A percentile compares a stretch with the other conserved stretches of the same genome.
Evolutionary conservation across 202 grass and related monocot species (phyloP).

Genomic region (Schoenoplectus triqueter): DNA sequence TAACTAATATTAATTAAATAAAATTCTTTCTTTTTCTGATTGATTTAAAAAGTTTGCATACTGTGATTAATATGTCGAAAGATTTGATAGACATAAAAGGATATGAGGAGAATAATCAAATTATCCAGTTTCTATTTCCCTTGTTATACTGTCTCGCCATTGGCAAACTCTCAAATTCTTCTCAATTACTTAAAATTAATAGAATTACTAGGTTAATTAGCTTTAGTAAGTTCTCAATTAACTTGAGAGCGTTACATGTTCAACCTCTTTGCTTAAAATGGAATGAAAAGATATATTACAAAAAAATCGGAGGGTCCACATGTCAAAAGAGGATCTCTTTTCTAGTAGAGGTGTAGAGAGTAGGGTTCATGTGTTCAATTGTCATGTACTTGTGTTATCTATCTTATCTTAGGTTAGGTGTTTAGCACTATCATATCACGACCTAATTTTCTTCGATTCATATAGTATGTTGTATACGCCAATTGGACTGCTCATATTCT

Average conservation of each 20-base stretch:
- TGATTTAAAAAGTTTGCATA: too few species aligned
- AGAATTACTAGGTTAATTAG: too few species aligned
- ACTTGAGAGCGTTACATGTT: not conserved
- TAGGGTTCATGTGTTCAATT: not conserved
- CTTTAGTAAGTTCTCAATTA: constrained; percentile 6
- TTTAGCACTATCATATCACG: not conserved
- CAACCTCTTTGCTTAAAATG: constrained; percentile 14
- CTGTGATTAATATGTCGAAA: too few species aligned
- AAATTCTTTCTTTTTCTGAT: too few species aligned
- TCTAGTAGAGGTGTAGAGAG: not conserved
- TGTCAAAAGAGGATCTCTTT: not conserved
- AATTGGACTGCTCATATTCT: too few species aligned
- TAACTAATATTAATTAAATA: too few species aligned
- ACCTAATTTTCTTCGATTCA: constrained; percentile 21
- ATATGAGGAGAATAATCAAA: too few species aligned
- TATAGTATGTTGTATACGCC: constrained; percentile 6
- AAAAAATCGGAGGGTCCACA: not conserved
- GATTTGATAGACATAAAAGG: too few species aligned
- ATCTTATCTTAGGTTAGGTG: not conserved
- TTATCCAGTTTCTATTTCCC: too few species aligned
- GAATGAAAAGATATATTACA: constrained; percentile 11
- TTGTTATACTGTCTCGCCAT: too few species aligned
- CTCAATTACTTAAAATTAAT: too few species aligned
- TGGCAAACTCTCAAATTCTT: too few species aligned
- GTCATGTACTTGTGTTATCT: not conserved